Conservation (phyloP, 1,284 basidiomycete species). For the Cryptococcus depauperatus region DNA sequence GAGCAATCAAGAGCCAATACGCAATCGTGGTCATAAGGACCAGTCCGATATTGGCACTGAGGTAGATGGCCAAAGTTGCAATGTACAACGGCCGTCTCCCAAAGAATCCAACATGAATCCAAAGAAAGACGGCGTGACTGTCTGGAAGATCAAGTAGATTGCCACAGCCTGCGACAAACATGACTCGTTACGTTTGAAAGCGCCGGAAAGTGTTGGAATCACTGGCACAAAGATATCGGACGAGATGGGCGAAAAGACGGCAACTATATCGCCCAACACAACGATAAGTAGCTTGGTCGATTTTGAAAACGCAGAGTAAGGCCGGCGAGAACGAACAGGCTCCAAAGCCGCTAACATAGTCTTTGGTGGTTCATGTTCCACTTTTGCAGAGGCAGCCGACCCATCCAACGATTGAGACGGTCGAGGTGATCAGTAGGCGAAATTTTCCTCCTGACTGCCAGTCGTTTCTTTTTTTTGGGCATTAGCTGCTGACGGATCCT, state of each 20-base stretch:
- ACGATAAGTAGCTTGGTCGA: conserved; percentile 31
- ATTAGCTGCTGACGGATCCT: too few species aligned
- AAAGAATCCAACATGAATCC: conserved; percentile 35
- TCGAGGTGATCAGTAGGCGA: too few species aligned
- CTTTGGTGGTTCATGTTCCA: not conserved
- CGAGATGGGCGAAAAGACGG: conserved; percentile 29
- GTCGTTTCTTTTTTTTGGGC: too few species aligned
- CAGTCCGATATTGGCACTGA: conserved; percentile 39
- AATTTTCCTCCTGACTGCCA: too few species aligned
- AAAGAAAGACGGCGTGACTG: conserved; percentile 41
- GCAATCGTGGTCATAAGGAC: conserved; percentile 34
- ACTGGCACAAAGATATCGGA: conserved; percentile 39
- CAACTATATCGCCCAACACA: conserved; percentile 23
- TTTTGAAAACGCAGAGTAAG: conserved; percentile 33
- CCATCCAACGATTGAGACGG: too few species aligned
- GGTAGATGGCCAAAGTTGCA: conserved; percentile 36
- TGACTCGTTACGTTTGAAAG: conserved; percentile 29
- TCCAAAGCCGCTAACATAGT: not conserved
- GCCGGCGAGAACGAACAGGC: conserved; percentile 1
- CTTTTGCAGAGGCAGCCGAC: too few species aligned
- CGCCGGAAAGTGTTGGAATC: conserved; percentile 33
- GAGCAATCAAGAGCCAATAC: conserved; percentile 40
- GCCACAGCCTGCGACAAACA: conserved; percentile 42
- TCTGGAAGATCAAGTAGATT: conserved; percentile 42
- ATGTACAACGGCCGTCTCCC: conserved; percentile 40